Evolutionary conservation across 495 filamentous ascomycete genomes (phyloP), one percentile per base, ranked within the genome.

Genomic region (Penicillium odoratum): DNA sequence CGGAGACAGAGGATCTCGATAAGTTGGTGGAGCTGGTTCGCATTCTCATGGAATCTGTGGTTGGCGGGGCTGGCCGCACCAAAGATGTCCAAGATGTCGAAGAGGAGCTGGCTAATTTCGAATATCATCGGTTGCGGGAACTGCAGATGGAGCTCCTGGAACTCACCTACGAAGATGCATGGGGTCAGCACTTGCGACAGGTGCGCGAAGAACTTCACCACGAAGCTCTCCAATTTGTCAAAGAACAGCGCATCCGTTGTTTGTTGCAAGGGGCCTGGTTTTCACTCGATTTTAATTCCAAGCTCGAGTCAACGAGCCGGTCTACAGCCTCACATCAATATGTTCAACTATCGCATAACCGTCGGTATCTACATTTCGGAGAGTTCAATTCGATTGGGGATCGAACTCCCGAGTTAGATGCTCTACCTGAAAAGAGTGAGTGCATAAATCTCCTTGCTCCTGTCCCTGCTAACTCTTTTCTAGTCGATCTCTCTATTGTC

Each of bases 81-180:
- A 95, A 91, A 66, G 93, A 97, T 60, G 82, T 98, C 3, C 78
- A 87, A 28, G 90, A 96, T 57, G 83, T 97, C 7, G 93, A 97
- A 67, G 91, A 93, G 60, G 93, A 97, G 43, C 69, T 99, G 44
- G 79, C 84, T 9, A 88, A 91, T 50, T 94, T 93, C 63, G 91
- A 96, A 54, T 86, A 89, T 47, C 72, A 81, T 36, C 81, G 87
- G 21, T 72, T 98, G 9, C 83, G 94, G 15, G 86, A 92, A 68
- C 72, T 96, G n/a, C 94, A 98, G 70, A 97, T 98, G 92, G 90
- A 97, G 62, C 78, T 96, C 4, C 74, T 98, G 7, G 91, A 96
- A 64, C 77, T 93, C 47, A 89, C 90, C 0, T 97, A 97, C 63
- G 94, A 98, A 69, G 91, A 93, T 67, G 89, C 86, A 30, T 98